A percentile compares a stretch with the other conserved stretches of the same genome.
phyloP scores from a whole-genome alignment of 257 asterid species.

The Penstemon eatonii region DNA sequence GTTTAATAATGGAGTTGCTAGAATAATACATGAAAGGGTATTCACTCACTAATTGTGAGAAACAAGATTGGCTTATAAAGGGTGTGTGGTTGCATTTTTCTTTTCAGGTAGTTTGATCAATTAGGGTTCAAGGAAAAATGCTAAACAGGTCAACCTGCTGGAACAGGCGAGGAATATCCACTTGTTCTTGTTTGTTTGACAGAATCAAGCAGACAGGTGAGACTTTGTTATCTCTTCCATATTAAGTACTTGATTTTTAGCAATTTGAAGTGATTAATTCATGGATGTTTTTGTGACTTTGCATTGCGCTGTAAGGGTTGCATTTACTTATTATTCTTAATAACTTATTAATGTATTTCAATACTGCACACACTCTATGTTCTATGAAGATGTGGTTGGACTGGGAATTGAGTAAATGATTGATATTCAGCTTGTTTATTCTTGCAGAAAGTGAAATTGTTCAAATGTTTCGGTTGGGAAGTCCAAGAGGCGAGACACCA shows the following conservation, averaged over 20 bases:
- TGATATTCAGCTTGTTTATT: slow-evolving; percentile 13
- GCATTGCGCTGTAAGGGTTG: background rate
- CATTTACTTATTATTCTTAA: background rate
- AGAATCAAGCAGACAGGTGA: slow-evolving; percentile 83
- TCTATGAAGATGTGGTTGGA: slow-evolving; percentile 4
- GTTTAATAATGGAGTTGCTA: no score
- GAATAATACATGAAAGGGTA: no score
- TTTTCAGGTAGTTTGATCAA: slow-evolving; percentile 9
- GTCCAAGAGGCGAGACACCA: slow-evolving; percentile 48
- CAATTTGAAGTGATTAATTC: background rate
- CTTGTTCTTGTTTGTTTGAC: slow-evolving; percentile 48
- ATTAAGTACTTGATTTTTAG: slow-evolving; percentile 5
- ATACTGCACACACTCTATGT: background rate
- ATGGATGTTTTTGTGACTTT: background rate
- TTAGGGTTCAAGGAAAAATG: slow-evolving; percentile 34
- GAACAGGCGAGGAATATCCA: slow-evolving; percentile 55
- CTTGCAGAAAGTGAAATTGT: slow-evolving; percentile 79
- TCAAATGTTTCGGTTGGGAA: slow-evolving; percentile 66
- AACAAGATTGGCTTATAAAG: no score
- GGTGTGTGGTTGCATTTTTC: no score
- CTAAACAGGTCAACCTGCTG: slow-evolving; percentile 24
- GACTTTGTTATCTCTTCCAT: background rate
- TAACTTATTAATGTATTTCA: background rate
- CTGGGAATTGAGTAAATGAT: background rate
- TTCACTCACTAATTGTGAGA: no score